Conservation (phyloP, 768 basidiomycete species). For the Pulveroboletus sp. region DNA sequence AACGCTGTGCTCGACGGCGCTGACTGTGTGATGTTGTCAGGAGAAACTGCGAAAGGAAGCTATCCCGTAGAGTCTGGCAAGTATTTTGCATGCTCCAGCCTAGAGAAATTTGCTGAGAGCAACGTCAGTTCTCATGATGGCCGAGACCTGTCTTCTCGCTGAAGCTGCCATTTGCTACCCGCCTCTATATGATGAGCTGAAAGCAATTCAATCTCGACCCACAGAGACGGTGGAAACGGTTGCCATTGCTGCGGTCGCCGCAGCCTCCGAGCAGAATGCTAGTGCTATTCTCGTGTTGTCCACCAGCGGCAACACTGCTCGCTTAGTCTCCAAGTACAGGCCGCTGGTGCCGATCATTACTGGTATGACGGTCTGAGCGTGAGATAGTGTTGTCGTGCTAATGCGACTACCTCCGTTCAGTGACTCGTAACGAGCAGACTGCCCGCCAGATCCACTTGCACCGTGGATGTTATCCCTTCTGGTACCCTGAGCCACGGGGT, state of each 20-base stretch:
- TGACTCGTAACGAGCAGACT: slow-evolving; percentile 95
- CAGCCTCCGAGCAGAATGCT: slow-evolving; percentile 92
- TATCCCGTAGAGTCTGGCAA: slow-evolving; percentile 94
- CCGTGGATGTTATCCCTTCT: slow-evolving; percentile 96
- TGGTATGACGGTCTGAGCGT: slow-evolving; percentile 45
- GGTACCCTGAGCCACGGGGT: slow-evolving; percentile 93
- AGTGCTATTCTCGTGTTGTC: slow-evolving; percentile 95
- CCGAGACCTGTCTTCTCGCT: slow-evolving; percentile 96
- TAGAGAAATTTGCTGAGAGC: slow-evolving; percentile 4
- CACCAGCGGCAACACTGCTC: slow-evolving; percentile 94
- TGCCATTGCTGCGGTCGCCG: slow-evolving; percentile 93
- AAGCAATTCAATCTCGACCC: slow-evolving; percentile 74
- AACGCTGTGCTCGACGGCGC: slow-evolving; percentile 99
- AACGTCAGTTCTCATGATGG: slow-evolving; percentile 92
- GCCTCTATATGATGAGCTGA: slow-evolving; percentile 88
- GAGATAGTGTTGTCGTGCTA: background rate
- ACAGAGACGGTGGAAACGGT: slow-evolving; percentile 96
- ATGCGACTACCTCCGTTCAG: slow-evolving; percentile 36
- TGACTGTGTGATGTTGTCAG: slow-evolving; percentile 99
- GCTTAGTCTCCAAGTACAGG: slow-evolving; percentile 94
- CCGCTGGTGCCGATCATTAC: slow-evolving; percentile 93
- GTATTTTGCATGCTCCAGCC: slow-evolving; percentile 20
- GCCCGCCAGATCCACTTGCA: slow-evolving; percentile 96
- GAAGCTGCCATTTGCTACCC: slow-evolving; percentile 96
- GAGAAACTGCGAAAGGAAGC: slow-evolving; percentile 96